A percentile compares a stretch with the other conserved stretches of the same genome.
phyloP scores from a whole-genome alignment of 371 early-diverging fungal genomes.

The Polyrhizophydium stewartii region DNA sequence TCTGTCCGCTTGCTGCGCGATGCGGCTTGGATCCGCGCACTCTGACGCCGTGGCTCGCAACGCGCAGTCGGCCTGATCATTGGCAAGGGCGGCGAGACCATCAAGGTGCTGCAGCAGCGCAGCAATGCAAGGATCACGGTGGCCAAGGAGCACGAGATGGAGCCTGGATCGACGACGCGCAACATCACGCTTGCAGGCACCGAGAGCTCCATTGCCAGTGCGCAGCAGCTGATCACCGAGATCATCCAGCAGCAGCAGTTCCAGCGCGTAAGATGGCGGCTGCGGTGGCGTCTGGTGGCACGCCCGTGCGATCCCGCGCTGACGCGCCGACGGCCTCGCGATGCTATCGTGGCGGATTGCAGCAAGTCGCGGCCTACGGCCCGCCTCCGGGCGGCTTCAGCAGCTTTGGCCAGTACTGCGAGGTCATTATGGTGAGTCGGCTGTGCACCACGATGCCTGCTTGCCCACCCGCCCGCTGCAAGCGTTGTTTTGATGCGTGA shows the following conservation, averaged over 20 bases:
- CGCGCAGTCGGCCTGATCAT: conserved; percentile 89
- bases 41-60: too few relatives aligned
- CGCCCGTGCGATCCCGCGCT: too few relatives aligned
- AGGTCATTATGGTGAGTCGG: conserved; percentile 2
- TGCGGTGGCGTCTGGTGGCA: too few relatives aligned
- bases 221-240: conserved; percentile 73
- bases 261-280: conserved; percentile 3
- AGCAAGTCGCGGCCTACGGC: background rate
- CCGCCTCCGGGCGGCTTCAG: conserved; percentile 3
- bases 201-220: conserved; percentile 64
- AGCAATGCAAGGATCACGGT: conserved; percentile 81
- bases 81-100: conserved; percentile 87
- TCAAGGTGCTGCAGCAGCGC: conserved; percentile 73
- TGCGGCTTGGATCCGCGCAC: too few relatives aligned
- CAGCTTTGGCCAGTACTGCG: background rate
- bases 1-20: too few relatives aligned
- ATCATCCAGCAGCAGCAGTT: conserved; percentile 4
- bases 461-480: background rate
- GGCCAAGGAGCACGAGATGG: conserved; percentile 58
- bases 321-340: too few relatives aligned
- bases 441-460: too few relatives aligned
- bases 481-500: background rate
- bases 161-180: conserved; percentile 51
- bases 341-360: too few relatives aligned
- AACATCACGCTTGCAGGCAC: conserved; percentile 69